phyloP scores from a whole-genome alignment of 106 monocot species.

The Gastrodia elata region DNA sequence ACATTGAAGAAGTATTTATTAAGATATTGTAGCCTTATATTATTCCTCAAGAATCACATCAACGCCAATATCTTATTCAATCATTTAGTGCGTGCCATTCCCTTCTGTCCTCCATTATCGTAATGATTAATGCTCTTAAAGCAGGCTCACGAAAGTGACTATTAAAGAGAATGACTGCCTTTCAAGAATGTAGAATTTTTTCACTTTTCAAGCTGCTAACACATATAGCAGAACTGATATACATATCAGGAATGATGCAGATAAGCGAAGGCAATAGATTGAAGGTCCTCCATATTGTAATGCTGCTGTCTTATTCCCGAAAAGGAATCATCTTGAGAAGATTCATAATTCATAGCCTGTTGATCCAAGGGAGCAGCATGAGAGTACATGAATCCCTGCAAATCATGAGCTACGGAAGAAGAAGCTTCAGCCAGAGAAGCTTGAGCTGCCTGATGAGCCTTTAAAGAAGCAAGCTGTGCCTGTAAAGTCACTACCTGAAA shows the following conservation, averaged over 20 bases:
- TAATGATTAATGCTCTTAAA: not conserved
- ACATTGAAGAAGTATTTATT: too few species aligned
- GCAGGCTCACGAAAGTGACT: not conserved
- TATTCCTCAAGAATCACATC: slow-evolving; percentile 1
- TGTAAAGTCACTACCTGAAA: slow-evolving; percentile 26
- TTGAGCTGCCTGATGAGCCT: slow-evolving; percentile 8
- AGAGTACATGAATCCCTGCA: not conserved
- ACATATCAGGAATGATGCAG: slow-evolving; percentile 9
- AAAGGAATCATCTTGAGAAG: slow-evolving; percentile 22
- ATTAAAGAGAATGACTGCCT: not conserved
- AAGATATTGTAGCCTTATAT: not conserved
- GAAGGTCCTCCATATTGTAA: slow-evolving; percentile 20
- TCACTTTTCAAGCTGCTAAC: not conserved
- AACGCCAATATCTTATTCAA: slow-evolving; percentile 3
- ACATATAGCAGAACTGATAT: too few species aligned
- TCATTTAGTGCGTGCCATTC: slow-evolving; percentile 3
- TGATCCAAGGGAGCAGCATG: too few species aligned
- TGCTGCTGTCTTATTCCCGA: slow-evolving; percentile 12
- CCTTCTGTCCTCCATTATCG: not conserved
- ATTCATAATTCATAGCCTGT: not conserved
- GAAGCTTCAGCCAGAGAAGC: not conserved
- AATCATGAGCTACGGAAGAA: not conserved
- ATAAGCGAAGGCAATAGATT: slow-evolving; percentile 18
- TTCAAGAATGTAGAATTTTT: not conserved
- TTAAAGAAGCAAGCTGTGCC: slow-evolving; percentile 26